Evolutionary conservation across 371 early-diverging fungal genomes (phyloP).

Genomic region (Funneliformis caledonium): DNA sequence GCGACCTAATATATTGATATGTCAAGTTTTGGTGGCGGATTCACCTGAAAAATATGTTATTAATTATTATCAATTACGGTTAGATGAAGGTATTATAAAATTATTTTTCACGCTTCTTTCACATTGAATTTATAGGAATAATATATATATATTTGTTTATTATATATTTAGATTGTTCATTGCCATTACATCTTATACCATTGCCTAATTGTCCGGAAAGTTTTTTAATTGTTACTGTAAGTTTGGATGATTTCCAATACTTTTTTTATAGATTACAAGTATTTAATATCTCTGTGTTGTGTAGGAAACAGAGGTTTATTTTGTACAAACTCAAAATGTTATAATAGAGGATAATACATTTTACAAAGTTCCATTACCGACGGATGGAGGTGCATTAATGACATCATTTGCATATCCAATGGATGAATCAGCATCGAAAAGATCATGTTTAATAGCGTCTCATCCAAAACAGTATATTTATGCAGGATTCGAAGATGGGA

Average conservation of each 20-base stretch:
- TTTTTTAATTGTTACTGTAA: slow-evolving; percentile 14
- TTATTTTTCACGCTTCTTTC: neutral
- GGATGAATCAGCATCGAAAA: neutral
- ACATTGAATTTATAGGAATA: neutral
- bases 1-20: slow-evolving; percentile 13
- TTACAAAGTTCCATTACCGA: neutral
- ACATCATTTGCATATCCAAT: slow-evolving; percentile 27
- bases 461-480: slow-evolving; percentile 21
- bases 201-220: slow-evolving; percentile 30
- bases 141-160: too few species aligned
- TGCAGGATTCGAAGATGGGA: slow-evolving; percentile 21
- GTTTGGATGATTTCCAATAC: neutral
- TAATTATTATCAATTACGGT: neutral
- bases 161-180: neutral
- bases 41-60: neutral
- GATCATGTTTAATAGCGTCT: neutral
- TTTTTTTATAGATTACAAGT: neutral
- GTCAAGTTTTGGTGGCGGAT: slow-evolving; percentile 8
- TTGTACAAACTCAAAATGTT: slow-evolving; percentile 14
- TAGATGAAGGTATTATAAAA: neutral
- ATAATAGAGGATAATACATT: neutral
- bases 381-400: neutral
- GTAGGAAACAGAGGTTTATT: slow-evolving; percentile 3
- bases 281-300: neutral
- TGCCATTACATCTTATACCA: slow-evolving; percentile 22